Evolutionary conservation across 2,329 filamentous ascomycete genomes (phyloP).

Genomic region (Sclerotinia spermophila): DNA sequence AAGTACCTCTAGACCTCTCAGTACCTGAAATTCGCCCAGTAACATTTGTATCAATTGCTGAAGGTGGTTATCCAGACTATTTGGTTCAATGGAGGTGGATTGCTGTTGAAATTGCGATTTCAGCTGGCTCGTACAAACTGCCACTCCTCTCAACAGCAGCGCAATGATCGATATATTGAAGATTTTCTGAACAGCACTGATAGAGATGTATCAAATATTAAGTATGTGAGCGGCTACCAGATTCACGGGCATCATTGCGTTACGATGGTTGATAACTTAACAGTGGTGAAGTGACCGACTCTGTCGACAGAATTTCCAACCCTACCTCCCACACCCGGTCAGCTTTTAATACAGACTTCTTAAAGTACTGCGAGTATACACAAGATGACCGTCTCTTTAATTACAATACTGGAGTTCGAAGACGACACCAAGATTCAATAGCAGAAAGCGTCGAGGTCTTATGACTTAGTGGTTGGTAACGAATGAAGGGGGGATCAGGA

Average conservation of each 20-base stretch:
- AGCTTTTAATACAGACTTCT: neutral
- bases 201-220: neutral
- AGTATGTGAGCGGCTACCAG: neutral
- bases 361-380: neutral
- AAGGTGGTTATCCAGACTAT: too few relatives aligned
- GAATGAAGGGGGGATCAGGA: neutral
- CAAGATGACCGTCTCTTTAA: fast-evolving
- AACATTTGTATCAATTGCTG: neutral
- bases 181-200: neutral
- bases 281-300: neutral
- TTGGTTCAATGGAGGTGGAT: neutral
- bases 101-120: neutral
- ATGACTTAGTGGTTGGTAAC: neutral
- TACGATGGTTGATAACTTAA: neutral
- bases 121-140: neutral
- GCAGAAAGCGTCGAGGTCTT: neutral
- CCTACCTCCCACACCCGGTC: neutral
- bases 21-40: neutral
- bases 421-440: neutral
- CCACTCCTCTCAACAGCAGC: neutral
- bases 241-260: fast-evolving
- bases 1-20: neutral
- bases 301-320: neutral
- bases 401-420: fast-evolving
- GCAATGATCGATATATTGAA: neutral